Conservation (phyloP, 257 asterid species). For the Nicotiana tabacum region DNA sequence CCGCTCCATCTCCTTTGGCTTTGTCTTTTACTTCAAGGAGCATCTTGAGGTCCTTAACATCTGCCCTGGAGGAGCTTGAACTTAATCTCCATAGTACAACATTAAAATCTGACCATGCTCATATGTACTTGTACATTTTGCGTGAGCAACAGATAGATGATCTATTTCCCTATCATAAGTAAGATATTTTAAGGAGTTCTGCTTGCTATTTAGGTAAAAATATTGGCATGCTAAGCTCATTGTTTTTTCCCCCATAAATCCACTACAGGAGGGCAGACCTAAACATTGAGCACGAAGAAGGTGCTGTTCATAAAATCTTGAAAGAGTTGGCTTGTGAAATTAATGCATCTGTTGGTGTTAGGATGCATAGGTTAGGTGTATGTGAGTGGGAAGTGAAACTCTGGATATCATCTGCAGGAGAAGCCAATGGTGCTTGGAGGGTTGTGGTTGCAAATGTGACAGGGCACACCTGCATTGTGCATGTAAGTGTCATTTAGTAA, state of each 20-base stretch:
- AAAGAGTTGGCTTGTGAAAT: slow-evolving; percentile 66
- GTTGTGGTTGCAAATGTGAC: slow-evolving; percentile 82
- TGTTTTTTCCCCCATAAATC: background rate
- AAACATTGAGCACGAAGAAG: slow-evolving; percentile 52
- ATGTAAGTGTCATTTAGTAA: slow-evolving; percentile 45
- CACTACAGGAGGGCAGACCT: slow-evolving; percentile 56
- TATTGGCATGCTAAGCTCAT: background rate
- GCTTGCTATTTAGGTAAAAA: background rate
- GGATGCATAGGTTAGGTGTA: slow-evolving; percentile 92
- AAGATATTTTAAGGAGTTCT: slow-evolving; percentile 17
- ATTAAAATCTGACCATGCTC: slow-evolving; percentile 86
- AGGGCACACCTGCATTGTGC: slow-evolving; percentile 92
- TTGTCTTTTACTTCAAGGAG: slow-evolving; percentile 87
- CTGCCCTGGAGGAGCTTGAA: slow-evolving; percentile 99
- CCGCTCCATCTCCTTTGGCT: slow-evolving; percentile 48
- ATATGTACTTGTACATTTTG: slow-evolving; percentile 81
- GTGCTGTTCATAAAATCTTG: slow-evolving; percentile 59
- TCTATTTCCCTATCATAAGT: slow-evolving; percentile 78
- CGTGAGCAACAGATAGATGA: slow-evolving; percentile 86
- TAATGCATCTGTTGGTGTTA: slow-evolving; percentile 73
- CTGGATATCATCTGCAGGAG: slow-evolving; percentile 86
- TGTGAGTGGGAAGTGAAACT: slow-evolving; percentile 96
- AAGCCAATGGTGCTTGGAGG: slow-evolving; percentile 97
- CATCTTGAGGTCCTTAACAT: slow-evolving; percentile 73
- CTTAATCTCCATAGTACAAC: slow-evolving; percentile 83